Evolutionary conservation across 1,284 basidiomycete species (phyloP).

Genomic region (Somion occarium): DNA sequence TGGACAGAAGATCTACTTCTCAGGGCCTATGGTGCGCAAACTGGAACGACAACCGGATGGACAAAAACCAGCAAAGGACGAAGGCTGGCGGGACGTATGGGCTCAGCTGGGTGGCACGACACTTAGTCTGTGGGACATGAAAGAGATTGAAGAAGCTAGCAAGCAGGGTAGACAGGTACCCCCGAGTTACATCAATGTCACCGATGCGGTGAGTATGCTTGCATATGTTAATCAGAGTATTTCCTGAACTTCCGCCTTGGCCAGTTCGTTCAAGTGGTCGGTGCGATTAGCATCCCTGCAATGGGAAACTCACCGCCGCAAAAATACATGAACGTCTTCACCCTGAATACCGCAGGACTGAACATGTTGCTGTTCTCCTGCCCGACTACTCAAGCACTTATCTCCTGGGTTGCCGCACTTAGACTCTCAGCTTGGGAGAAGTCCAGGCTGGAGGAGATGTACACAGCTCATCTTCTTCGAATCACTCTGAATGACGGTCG

Average conservation of each 20-base stretch:
- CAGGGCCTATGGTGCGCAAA: slow-evolving; percentile 72
- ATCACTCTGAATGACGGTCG: slow-evolving; percentile 61
- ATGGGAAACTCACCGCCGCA: slow-evolving; percentile 42
- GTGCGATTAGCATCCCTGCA: slow-evolving; percentile 61
- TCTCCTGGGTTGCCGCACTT: slow-evolving; percentile 90
- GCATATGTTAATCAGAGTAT: not conserved
- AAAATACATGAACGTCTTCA: slow-evolving; percentile 77
- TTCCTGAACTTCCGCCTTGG: not conserved
- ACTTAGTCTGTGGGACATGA: slow-evolving; percentile 89
- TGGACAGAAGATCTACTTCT: slow-evolving; percentile 77
- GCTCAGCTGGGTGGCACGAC: slow-evolving; percentile 92
- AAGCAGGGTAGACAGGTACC: slow-evolving; percentile 79
- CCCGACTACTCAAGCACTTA: slow-evolving; percentile 62
- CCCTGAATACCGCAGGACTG: slow-evolving; percentile 91
- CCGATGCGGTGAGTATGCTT: slow-evolving; percentile 66
- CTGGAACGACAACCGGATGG: slow-evolving; percentile 76
- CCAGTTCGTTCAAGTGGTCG: slow-evolving; percentile 70
- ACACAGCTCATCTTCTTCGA: slow-evolving; percentile 90
- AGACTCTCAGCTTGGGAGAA: slow-evolving; percentile 95
- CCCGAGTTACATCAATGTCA: slow-evolving; percentile 82
- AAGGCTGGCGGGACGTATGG: slow-evolving; percentile 92
- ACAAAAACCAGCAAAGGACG: slow-evolving; percentile 63
- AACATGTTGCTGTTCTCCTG: slow-evolving; percentile 91
- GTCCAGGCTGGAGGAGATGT: slow-evolving; percentile 93
- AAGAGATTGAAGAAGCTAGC: slow-evolving; percentile 76